Base-by-base conservation (phyloP, 148 eudicot species). In the Rhododendron williamsianum region DNA sequence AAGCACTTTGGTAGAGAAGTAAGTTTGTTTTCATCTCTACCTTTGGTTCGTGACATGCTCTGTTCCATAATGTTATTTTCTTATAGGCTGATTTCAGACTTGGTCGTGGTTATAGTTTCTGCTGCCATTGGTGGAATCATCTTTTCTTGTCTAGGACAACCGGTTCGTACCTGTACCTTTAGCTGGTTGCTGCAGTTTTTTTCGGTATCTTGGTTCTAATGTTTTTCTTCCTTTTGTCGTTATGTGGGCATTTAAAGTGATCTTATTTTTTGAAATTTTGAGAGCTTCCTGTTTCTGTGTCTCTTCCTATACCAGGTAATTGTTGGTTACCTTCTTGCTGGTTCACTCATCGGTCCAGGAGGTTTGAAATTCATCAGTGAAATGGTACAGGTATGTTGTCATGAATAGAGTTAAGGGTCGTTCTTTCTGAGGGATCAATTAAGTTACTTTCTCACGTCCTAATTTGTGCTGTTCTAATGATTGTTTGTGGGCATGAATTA, bases 311-410 rank as follows among this genome's bases (percentile, higher is more conserved):
- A 85, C 86, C 85, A 97, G 99, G 98, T 95, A 35, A 95, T 97
- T 90, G 98, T 95, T 85, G 99, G 99, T 76, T 97, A 97, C 87
- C 96, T 97, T 87, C 96, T 97, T 78, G 99, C 99, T 8, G 99
- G 99, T 58, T 97, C 99, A 82, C 83, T 97, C 85, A 84, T 97
- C 85, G 99, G 99, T 82, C 99, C 99, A 63, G 99, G 99, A 73
- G 99, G 99, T 85, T 87, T 97, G 81, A 93, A 92, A 63, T 95
- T 90, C 86, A 91, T 97, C 83, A 94, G 95, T 91, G 99, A 97
- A 89, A 90, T 97, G 98, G 99, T 97, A 73, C 99, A 96, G 98
- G 99, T 96, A 89, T 84, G 91, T 87, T 74, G 43, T 52, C 65
- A 18, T 56, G 41, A 33, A 71, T 36, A n/a, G 65, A 19, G 25